phyloP scores from a whole-genome alignment of 257 asterid species.

The Ilex asprella region DNA sequence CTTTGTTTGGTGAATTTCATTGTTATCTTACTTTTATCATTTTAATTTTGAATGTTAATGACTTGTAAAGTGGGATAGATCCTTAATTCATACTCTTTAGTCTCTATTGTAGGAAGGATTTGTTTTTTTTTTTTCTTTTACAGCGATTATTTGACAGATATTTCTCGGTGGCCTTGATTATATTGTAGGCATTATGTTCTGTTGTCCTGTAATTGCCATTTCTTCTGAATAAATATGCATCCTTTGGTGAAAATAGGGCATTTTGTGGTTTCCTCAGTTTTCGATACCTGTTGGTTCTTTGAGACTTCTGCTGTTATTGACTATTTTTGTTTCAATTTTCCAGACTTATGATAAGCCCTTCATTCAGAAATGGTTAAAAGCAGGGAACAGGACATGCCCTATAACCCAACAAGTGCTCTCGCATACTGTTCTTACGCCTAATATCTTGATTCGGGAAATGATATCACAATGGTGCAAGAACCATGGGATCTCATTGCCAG shows the following conservation, averaged over 20 bases:
- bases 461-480: constrained; percentile 69
- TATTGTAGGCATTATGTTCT: background rate
- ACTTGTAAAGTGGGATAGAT: no score
- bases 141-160: background rate
- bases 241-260: background rate
- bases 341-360: constrained; percentile 87
- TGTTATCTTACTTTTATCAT: no score
- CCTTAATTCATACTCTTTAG: no score
- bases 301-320: background rate
- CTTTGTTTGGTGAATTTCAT: no score
- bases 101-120: background rate
- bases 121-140: no score
- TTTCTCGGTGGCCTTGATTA: background rate
- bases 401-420: constrained; percentile 76
- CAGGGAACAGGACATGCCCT: constrained; percentile 91
- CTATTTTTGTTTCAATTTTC: constrained; percentile 17
- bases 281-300: background rate
- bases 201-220: no score
- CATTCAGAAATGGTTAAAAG: constrained; percentile 76
- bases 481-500: constrained; percentile 52
- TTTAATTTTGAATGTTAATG: no score
- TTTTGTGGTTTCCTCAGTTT: background rate
- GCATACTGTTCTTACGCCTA: constrained; percentile 65
- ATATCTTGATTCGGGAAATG: constrained; percentile 59
- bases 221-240: no score